Evolutionary conservation across 192 early-diverging fungal species (phyloP), one percentile per base, ranked within the genome.

Genomic region (Coemansia sp.): DNA sequence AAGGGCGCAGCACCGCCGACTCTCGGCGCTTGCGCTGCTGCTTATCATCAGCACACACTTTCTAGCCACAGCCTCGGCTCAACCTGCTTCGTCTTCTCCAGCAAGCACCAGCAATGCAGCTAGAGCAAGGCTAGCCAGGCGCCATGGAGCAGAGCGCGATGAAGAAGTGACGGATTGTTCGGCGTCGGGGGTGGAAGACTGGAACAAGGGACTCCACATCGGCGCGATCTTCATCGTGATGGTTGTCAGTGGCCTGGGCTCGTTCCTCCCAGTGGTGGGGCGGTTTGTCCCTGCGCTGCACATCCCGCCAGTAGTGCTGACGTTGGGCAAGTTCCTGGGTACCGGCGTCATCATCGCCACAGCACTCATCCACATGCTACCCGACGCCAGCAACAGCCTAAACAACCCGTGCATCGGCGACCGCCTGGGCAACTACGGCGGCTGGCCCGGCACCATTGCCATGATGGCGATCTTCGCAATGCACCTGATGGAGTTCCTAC

Each of bases 301-400:
- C 53, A 64, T 85, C 16, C 75, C 86, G 20, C 67, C 71, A 18
- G 66, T 53, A 0, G 69, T 72, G 10, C 72, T 89, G 43, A 84
- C 84, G 2, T 67, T 83, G 24, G 83, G 83, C 36, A 85, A 86
- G 67, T 85, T 83, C 44, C 85, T 89, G n/a, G 88, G 88, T 26
- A 85, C 87, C 5, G 92, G 92, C 24, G 87, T 93, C 6, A 91
- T 93, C 55, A 69, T 92, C n/a, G 80, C 92, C 0, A 93, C 92
- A 10, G 88, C 87, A 11, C 86, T 93, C 15, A 88, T 93, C 63
- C 92, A 93, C 73, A 91, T 92, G 91, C 71, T 92, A 1, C 89
- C 90, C 0, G 69, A 69, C 26, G 89, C 85, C 46, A 62, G 76
- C 59, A 71, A 67, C 1, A 83, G 76, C 36, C 85, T 92, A 21